phyloP scores from a whole-genome alignment of 208 protist genomes.

The Perkinsela sp. region DNA sequence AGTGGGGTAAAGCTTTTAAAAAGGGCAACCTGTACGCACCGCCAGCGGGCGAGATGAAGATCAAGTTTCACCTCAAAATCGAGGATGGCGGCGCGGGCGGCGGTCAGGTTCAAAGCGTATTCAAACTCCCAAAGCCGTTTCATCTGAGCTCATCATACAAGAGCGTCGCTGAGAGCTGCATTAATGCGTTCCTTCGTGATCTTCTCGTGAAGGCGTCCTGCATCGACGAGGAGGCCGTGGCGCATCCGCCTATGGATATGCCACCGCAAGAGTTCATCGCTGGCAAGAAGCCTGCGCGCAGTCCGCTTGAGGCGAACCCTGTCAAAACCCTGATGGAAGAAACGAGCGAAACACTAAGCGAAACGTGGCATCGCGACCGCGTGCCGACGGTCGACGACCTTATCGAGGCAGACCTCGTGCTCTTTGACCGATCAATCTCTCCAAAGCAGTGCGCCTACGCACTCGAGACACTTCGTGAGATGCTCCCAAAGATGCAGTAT shows the following conservation, averaged over 20 bases:
- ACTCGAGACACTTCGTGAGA: constrained; percentile 33
- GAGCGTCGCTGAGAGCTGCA: background rate
- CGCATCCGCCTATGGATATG: background rate
- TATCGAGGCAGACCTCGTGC: constrained; percentile 55
- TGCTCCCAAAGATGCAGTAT: constrained; percentile 52
- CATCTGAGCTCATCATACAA: background rate
- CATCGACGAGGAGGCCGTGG: constrained; percentile 25
- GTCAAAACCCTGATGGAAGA: constrained; percentile 36
- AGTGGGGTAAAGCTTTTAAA: constrained; percentile 59
- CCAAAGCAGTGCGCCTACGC: constrained; percentile 53
- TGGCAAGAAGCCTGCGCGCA: background rate
- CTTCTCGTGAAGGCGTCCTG: constrained; percentile 40
- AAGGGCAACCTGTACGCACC: constrained; percentile 25
- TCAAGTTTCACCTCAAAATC: constrained; percentile 40
- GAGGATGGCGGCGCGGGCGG: constrained; percentile 3
- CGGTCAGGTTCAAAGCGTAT: background rate
- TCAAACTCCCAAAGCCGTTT: background rate
- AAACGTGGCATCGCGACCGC: constrained; percentile 34
- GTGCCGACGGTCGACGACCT: constrained; percentile 48
- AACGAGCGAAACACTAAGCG: constrained; percentile 27
- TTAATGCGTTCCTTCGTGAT: constrained; percentile 62
- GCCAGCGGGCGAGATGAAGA: constrained; percentile 26
- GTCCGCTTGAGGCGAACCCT: constrained; percentile 6
- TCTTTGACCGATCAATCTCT: constrained; percentile 32
- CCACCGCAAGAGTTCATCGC: constrained; percentile 3